Evolutionary conservation across 2,329 filamentous ascomycete genomes (phyloP), one percentile per base, ranked within the genome.

Genomic region (Alternaria sp.): DNA sequence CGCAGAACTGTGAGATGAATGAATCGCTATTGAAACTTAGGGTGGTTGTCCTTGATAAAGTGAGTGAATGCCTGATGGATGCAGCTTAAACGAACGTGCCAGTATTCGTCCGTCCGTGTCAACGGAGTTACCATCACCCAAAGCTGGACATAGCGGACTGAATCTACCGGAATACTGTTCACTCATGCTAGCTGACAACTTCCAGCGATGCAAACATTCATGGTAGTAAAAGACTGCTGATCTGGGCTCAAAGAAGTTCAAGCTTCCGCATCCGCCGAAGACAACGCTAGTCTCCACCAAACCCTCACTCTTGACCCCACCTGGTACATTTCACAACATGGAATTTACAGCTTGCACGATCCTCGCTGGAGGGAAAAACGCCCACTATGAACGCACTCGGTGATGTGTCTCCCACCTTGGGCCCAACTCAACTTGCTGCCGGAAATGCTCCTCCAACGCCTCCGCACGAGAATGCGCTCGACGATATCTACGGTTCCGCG

Each of bases 401-500:
- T 53, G 69, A 74, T 14, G 54, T 68, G 10, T 74, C 73, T 14
- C 75, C 76, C 27, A 64, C 68, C 5, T 53, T 73, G 49, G 70
- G 67, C 5, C 69, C 69, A 22, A 68, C 68, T 12, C 63, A 73
- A 51, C 68, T 77, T 22, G 70, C 74, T 45, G 68, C 72, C 14
- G 74, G 69, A 20, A 65, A 72, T 53, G 67, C 71, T 14, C 75
- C 75, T 30, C 74, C 74, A 8, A 74, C 74, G 22, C 76, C 76
- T 38, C 76, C 74, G 9, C 69, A 72, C 55, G 73, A 73, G 59
- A 72, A 75, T 53, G 65, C 70, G 2, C 74, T 83, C 41, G 81
- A 83, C 67, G 82, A 84, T 57, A 79, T 84, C 41, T 84, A 84
- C 59, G 82, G 80, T 48, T 82, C 81, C 28, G 78, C 74, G 28